Percentiles rank a stretch among this genome's conserved stretches.
These are phyloP conservation scores for Eutrema heterophyllum DNA, from an alignment of 345 rosid genomes.

Conservation along the genomic window DNA sequence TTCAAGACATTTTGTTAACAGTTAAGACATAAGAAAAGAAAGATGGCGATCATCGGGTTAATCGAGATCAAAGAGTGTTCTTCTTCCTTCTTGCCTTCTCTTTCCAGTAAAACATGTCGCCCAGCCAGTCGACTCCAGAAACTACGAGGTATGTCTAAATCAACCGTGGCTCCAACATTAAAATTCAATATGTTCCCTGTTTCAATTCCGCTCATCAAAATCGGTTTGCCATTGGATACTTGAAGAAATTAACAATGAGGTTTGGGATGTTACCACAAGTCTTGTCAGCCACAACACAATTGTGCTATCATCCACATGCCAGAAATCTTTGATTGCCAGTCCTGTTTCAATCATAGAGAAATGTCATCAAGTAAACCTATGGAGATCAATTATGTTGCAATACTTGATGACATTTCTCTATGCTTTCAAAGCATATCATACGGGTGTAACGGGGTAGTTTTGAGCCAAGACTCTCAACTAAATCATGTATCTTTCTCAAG, in stretches of 20 bases:
- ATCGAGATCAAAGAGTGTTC: not conserved
- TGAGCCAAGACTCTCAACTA: constrained; percentile 82
- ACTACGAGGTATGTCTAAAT: constrained; percentile 77
- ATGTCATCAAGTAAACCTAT: not conserved
- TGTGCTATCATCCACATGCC: constrained; percentile 88
- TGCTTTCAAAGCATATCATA: constrained; percentile 5
- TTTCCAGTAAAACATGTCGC: constrained; percentile 63
- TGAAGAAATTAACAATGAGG: not conserved
- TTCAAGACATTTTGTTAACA: not conserved
- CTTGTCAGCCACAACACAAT: constrained; percentile 84
- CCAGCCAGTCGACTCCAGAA: too few relatives aligned
- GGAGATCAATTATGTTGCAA: not conserved
- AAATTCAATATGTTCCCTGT: constrained; percentile 81
- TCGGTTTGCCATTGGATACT: constrained; percentile 28
- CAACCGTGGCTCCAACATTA: constrained; percentile 76
- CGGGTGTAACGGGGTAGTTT: constrained; percentile 92
- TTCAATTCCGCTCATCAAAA: constrained; percentile 43
- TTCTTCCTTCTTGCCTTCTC: constrained; percentile 62
- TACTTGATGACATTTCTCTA: too few relatives aligned
- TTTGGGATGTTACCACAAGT: constrained; percentile 53
- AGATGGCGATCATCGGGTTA: not conserved
- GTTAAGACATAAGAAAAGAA: not conserved
- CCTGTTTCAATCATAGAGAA: constrained; percentile 39
- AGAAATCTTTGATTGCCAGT: constrained; percentile 72
- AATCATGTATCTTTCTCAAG: constrained; percentile 87